Percentiles rank a stretch among this genome's conserved stretches.
Conservation (phyloP, 306 rosid species). For the Lathyrus aphaca region DNA sequence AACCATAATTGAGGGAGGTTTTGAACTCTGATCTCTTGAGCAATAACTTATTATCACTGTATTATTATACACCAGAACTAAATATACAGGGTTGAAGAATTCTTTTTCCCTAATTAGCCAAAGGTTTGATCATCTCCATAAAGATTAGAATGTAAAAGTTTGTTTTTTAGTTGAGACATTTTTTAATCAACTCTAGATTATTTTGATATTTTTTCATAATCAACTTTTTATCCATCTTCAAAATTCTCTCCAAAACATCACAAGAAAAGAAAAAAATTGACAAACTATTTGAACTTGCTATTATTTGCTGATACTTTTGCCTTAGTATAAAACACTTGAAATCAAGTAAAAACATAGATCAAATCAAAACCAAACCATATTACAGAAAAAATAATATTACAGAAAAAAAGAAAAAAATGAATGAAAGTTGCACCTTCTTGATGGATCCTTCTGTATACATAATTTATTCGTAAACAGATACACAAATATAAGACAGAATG, state of each 20-base stretch:
- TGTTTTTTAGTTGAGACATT: background rate
- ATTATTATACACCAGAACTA: background rate
- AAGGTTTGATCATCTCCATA: background rate
- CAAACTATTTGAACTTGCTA: background rate
- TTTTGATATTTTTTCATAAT: background rate
- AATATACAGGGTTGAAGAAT: background rate
- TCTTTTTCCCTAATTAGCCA: background rate
- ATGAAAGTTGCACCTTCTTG: background rate
- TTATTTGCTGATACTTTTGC: background rate
- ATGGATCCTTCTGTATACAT: constrained; percentile 1
- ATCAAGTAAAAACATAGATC: constrained; percentile 16
- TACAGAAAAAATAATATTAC: background rate
- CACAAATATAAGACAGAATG: constrained; percentile 16
- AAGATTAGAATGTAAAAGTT: background rate
- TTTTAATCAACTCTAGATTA: background rate
- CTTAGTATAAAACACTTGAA: background rate
- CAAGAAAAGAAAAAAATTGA: background rate
- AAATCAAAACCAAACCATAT: background rate
- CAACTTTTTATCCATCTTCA: too few species aligned
- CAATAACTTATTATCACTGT: constrained; percentile 10
- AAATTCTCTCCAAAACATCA: too few species aligned
- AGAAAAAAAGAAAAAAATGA: too few species aligned
- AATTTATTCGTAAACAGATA: background rate
- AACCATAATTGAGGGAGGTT: constrained; percentile 34
- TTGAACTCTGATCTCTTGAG: constrained; percentile 8